These are phyloP conservation scores for Trametes meyenii DNA, from an alignment of 768 basidiomycete genomes.

Conservation along the genomic window DNA sequence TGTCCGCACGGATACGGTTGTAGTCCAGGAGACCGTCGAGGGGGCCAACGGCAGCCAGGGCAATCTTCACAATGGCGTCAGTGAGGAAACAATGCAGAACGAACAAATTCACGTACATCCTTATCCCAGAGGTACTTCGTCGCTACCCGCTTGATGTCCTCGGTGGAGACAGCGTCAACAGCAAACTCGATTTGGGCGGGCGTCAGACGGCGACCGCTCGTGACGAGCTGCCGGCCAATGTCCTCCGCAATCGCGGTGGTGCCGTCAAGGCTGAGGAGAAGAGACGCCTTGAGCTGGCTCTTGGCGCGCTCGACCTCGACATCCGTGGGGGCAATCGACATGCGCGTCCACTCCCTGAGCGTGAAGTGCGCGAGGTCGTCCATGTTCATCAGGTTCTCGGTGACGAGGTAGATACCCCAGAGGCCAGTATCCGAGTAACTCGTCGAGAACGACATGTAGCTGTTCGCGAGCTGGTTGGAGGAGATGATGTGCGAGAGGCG, in stretches of 20 bases:
- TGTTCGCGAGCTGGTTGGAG: conserved; percentile 95
- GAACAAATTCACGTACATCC: conserved; percentile 59
- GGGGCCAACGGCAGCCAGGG: conserved; percentile 87
- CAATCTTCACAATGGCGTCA: conserved; percentile 51
- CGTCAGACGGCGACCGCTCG: conserved; percentile 85
- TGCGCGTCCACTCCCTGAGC: conserved; percentile 92
- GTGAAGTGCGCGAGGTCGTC: conserved; percentile 96
- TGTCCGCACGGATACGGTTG: conserved; percentile 83
- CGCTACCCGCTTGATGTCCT: conserved; percentile 92
- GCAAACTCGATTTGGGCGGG: conserved; percentile 94
- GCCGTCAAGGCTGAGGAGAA: conserved; percentile 91
- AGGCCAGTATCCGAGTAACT: conserved; percentile 98
- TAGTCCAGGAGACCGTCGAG: conserved; percentile 95
- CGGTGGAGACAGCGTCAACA: conserved; percentile 84
- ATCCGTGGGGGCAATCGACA: conserved; percentile 83
- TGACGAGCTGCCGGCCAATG: conserved; percentile 96
- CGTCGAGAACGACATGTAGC: conserved; percentile 99
- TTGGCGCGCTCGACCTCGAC: conserved; percentile 96
- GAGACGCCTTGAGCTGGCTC: conserved; percentile 95
- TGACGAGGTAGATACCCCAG: conserved; percentile 97
- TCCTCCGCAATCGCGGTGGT: conserved; percentile 97
- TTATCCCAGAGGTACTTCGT: conserved; percentile 98
- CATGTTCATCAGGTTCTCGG: conserved; percentile 91
- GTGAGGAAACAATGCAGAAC: neutral
- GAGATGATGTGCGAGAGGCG: conserved; percentile 91